phyloP scores from a whole-genome alignment of 768 basidiomycete genomes.

The Leccinum barrowsii region DNA sequence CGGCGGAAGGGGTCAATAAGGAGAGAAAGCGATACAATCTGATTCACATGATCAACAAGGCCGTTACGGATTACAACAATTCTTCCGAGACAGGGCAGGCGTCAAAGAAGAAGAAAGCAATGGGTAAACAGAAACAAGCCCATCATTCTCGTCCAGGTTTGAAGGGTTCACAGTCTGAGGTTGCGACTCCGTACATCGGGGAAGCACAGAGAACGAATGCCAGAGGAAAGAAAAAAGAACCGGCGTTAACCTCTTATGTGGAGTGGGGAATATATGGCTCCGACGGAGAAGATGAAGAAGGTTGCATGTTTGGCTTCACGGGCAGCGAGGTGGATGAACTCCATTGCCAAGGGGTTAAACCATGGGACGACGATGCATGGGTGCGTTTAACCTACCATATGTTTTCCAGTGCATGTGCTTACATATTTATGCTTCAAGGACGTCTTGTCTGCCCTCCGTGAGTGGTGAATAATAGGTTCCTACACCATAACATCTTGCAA shows the following conservation, averaged over 20 bases:
- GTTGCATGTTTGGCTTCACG: not conserved
- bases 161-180: not conserved
- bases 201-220: not conserved
- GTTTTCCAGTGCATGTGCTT: not conserved
- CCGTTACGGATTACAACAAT: not conserved
- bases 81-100: not conserved
- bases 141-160: not conserved
- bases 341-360: constrained; percentile 28
- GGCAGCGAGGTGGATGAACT: not conserved
- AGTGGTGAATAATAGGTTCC: not conserved
- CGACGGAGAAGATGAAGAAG: not conserved
- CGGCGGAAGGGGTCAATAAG: constrained; percentile 4
- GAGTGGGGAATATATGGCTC: not conserved
- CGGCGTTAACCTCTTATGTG: not conserved
- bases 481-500: not conserved
- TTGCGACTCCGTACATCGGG: not conserved
- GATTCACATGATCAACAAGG: not conserved
- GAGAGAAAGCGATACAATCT: constrained; percentile 1
- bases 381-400: constrained; percentile 22
- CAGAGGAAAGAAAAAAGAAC: not conserved
- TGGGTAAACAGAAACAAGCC: not conserved
- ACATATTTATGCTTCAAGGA: constrained; percentile 9
- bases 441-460: constrained; percentile 6
- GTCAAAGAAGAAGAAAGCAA: not conserved
- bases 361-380: constrained; percentile 43